These are phyloP conservation scores for Agroathelia rolfsii DNA, from an alignment of 1,284 basidiomycete genomes.

Conservation along the genomic window DNA sequence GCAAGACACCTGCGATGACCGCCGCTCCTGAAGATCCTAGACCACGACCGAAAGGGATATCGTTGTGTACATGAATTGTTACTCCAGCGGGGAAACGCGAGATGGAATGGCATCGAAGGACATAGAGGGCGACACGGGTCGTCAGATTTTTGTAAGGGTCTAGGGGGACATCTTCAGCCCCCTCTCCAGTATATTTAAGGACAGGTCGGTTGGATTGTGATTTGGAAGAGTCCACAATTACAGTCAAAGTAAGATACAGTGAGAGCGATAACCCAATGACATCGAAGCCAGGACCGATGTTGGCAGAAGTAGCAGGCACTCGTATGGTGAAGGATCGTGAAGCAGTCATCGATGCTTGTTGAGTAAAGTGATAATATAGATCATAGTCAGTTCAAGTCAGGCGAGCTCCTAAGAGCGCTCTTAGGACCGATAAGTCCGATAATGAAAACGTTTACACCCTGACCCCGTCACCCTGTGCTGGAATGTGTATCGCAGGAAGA, in stretches of 20 bases:
- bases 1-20: slow-evolving; percentile 90
- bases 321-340: slow-evolving; percentile 61
- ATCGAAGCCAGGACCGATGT: slow-evolving; percentile 98
- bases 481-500: too few species aligned
- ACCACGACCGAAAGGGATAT: slow-evolving; percentile 96
- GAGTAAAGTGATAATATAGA: too few species aligned
- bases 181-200: slow-evolving; percentile 82
- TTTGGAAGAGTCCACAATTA: slow-evolving; percentile 37
- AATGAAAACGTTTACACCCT: too few species aligned
- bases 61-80: slow-evolving; percentile 75
- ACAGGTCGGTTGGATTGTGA: slow-evolving; percentile 39
- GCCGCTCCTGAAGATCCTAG: slow-evolving; percentile 97
- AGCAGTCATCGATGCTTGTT: too few species aligned
- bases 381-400: too few species aligned
- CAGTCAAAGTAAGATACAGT: slow-evolving; percentile 73
- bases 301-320: slow-evolving; percentile 94
- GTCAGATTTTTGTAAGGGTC: slow-evolving; percentile 96
- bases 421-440: too few species aligned
- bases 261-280: slow-evolving; percentile 96
- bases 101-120: slow-evolving; percentile 80
- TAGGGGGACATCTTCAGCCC: slow-evolving; percentile 84
- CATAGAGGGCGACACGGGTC: slow-evolving; percentile 96
- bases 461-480: too few species aligned
- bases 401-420: too few species aligned
- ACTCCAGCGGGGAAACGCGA: slow-evolving; percentile 64